Percentiles rank a stretch among this genome's conserved stretches.
Evolutionary conservation across 78 protist species (phyloP).

Genomic region (Guillardia theta): DNA sequence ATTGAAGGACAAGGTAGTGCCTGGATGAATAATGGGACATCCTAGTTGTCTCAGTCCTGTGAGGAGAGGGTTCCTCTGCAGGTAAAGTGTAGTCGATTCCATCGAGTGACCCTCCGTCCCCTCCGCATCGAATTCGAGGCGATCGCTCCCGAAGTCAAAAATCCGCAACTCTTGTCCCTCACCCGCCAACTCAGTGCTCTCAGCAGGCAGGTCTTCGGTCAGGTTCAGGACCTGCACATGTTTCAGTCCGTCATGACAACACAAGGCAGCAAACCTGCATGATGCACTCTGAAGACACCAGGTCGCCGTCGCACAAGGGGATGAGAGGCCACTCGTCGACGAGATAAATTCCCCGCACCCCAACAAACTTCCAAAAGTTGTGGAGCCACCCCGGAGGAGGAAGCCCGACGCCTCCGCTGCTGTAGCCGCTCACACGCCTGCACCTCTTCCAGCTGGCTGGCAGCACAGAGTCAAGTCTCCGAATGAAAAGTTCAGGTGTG

Average conservation of each 20-base stretch:
- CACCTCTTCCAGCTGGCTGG: not conserved
- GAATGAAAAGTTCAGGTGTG: not conserved
- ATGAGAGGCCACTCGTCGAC: not conserved
- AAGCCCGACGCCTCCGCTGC: not conserved
- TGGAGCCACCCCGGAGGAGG: not conserved
- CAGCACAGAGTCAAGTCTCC: not conserved
- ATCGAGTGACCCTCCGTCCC: not conserved
- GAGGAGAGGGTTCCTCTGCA: not conserved
- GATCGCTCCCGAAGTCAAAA: not conserved
- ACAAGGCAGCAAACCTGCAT: not conserved
- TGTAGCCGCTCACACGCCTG: not conserved
- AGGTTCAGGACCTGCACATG: constrained; percentile 36
- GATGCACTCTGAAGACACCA: not conserved
- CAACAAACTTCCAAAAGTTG: not conserved
- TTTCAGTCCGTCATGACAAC: too few relatives aligned
- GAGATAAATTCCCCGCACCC: not conserved
- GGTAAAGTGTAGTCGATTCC: not conserved
- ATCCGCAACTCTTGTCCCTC: not conserved
- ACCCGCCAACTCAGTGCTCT: not conserved
- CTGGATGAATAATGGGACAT: not conserved
- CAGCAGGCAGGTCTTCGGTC: not conserved
- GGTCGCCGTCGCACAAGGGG: not conserved
- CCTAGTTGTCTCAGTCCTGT: not conserved
- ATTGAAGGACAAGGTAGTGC: not conserved
- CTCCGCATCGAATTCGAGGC: not conserved